A percentile compares a stretch with the other conserved stretches of the same genome.
Evolutionary conservation across 495 filamentous ascomycete species (phyloP).

Genomic region (Aspergillus wentii): DNA sequence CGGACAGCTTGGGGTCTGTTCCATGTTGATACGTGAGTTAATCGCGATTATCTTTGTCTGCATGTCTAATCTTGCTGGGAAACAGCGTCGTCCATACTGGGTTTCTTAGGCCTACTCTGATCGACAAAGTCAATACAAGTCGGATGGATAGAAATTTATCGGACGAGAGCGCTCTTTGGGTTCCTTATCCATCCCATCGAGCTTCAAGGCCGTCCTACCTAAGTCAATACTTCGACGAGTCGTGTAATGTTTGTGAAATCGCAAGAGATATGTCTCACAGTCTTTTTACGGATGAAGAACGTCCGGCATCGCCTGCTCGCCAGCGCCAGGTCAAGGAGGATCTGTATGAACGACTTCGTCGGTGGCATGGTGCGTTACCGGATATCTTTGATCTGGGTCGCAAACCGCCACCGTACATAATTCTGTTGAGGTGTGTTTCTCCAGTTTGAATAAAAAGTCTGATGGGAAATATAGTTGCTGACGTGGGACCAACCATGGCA

Average conservation of each 20-base stretch:
- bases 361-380: constrained; percentile 32
- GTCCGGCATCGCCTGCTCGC: constrained; percentile 2
- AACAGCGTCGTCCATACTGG: constrained; percentile 35
- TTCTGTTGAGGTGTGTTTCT: constrained; percentile 29
- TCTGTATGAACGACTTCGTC: constrained; percentile 26
- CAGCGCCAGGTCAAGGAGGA: constrained; percentile 23
- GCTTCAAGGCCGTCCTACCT: constrained; percentile 24
- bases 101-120: constrained; percentile 34
- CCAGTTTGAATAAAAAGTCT: no score
- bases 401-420: constrained; percentile 31
- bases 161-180: constrained; percentile 24
- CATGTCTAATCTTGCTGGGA: neutral
- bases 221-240: constrained; percentile 34
- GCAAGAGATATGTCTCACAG: constrained; percentile 36
- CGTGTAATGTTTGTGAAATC: constrained; percentile 36
- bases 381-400: constrained; percentile 18
- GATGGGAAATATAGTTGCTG: no score
- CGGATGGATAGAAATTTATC: constrained; percentile 12
- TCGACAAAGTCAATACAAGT: constrained; percentile 30
- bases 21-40: constrained; percentile 39
- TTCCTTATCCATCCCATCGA: constrained; percentile 36
- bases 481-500: no score
- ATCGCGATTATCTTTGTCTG: neutral
- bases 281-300: constrained; percentile 24
- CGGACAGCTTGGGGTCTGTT: constrained; percentile 41